Evolutionary conservation across 2,329 filamentous ascomycete genomes (phyloP).

Genomic region (Fusarium udum): DNA sequence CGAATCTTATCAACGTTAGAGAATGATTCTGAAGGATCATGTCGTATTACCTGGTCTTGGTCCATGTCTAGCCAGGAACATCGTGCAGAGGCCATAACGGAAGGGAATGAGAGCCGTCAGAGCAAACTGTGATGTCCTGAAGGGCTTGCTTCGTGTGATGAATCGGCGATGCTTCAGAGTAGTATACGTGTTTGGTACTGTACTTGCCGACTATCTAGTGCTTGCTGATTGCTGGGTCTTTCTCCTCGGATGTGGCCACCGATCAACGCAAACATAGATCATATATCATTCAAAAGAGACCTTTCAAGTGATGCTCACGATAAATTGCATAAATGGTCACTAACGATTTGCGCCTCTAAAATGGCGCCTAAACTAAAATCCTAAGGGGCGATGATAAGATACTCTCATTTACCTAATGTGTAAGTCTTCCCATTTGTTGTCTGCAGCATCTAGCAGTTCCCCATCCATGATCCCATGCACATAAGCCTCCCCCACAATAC

Average conservation of each 20-base stretch:
- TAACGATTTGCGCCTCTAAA: no score
- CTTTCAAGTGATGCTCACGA: no score
- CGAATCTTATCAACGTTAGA: accelerated
- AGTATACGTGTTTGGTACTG: no score
- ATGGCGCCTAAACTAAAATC: no score
- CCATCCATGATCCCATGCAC: not conserved
- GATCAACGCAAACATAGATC: no score
- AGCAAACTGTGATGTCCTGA: not conserved
- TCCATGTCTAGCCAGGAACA: not conserved
- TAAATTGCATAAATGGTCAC: no score
- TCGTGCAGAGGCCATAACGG: not conserved
- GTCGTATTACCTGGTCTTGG: not conserved
- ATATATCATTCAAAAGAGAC: no score
- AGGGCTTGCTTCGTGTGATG: no score
- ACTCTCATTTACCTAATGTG: not conserved
- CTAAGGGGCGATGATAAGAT: accelerated
- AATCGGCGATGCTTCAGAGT: no score
- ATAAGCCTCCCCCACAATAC: not conserved
- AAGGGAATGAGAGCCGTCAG: accelerated
- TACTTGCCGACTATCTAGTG: no score
- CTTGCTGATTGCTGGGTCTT: no score
- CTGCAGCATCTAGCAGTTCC: accelerated
- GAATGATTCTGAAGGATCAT: accelerated
- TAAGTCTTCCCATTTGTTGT: not conserved
- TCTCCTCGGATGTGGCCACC: no score